phyloP scores from a whole-genome alignment of 2,329 filamentous ascomycete species.

The Rhynchosporium graminicola region DNA sequence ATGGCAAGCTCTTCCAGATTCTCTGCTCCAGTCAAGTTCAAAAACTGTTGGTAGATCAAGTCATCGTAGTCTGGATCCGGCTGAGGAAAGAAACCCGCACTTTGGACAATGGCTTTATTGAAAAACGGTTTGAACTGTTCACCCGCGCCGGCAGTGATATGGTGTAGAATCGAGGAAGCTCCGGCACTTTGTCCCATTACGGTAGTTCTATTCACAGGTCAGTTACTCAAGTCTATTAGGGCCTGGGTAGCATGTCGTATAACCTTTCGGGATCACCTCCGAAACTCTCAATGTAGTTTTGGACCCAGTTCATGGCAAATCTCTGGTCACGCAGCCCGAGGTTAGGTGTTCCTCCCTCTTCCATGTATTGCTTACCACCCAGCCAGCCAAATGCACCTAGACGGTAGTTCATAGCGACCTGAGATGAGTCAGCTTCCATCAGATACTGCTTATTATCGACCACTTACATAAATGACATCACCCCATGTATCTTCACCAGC shows the following conservation, averaged over 20 bases:
- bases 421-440: not conserved
- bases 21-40: slow-evolving; percentile 14
- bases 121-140: slow-evolving; percentile 41
- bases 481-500: not conserved
- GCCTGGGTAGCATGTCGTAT: too few relatives aligned
- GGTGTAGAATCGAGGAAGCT: slow-evolving; percentile 29
- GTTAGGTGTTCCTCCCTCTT: slow-evolving; percentile 8
- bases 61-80: slow-evolving; percentile 16
- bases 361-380: not conserved
- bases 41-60: not conserved
- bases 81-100: slow-evolving; percentile 29
- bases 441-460: not conserved
- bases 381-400: slow-evolving; percentile 12
- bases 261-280: slow-evolving; percentile 8
- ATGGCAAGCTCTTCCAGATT: slow-evolving; percentile 15
- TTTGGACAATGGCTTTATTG: slow-evolving; percentile 42
- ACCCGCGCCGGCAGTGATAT: slow-evolving; percentile 52
- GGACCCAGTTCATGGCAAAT: slow-evolving; percentile 11
- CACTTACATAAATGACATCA: slow-evolving; percentile 13
- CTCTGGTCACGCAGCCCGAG: slow-evolving; percentile 9
- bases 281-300: slow-evolving; percentile 3
- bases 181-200: slow-evolving; percentile 15
- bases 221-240: not conserved
- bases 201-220: not conserved
- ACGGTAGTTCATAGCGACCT: slow-evolving; percentile 7